Evolutionary conservation across 2,329 filamentous ascomycete genomes (phyloP).

Genomic region (Podosphaera fusca): DNA sequence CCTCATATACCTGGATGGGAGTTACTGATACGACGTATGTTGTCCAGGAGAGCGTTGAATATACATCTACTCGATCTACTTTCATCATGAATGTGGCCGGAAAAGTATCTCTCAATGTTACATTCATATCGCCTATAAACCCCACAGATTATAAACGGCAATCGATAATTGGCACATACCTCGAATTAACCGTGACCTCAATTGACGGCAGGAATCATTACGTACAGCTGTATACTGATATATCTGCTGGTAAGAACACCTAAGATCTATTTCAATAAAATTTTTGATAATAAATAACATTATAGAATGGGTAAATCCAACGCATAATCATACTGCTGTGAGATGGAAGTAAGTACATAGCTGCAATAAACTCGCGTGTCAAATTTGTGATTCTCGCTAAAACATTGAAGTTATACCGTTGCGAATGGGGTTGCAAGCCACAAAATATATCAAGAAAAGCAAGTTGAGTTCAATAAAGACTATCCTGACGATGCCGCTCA

Average conservation of each 20-base stretch:
- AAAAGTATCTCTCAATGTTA: constrained; percentile 39
- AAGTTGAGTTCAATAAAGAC: constrained; percentile 14
- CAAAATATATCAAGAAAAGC: constrained; percentile 8
- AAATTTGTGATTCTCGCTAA: constrained; percentile 30
- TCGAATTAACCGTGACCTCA: constrained; percentile 38
- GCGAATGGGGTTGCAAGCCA: constrained; percentile 10
- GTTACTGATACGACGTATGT: constrained; percentile 23
- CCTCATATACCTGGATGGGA: constrained; percentile 41
- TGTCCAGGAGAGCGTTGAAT: constrained; percentile 39
- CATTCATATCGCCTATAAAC: constrained; percentile 49
- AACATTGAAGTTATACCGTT: constrained; percentile 12
- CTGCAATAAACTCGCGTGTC: constrained; percentile 23
- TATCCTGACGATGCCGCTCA: constrained; percentile 29
- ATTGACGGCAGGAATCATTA: constrained; percentile 37
- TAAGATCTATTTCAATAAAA: neutral
- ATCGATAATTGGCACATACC: constrained; percentile 47
- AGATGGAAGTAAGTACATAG: constrained; percentile 31
- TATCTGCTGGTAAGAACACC: constrained; percentile 34
- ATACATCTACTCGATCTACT: constrained; percentile 47
- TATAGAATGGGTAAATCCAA: constrained; percentile 44
- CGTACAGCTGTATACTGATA: constrained; percentile 50
- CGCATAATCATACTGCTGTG: constrained; percentile 29
- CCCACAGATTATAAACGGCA: constrained; percentile 42
- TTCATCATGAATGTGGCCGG: constrained; percentile 43
- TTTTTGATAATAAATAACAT: neutral